phyloP scores from a whole-genome alignment of 2,329 filamentous ascomycete genomes.

The Fusarium mundagurra region DNA sequence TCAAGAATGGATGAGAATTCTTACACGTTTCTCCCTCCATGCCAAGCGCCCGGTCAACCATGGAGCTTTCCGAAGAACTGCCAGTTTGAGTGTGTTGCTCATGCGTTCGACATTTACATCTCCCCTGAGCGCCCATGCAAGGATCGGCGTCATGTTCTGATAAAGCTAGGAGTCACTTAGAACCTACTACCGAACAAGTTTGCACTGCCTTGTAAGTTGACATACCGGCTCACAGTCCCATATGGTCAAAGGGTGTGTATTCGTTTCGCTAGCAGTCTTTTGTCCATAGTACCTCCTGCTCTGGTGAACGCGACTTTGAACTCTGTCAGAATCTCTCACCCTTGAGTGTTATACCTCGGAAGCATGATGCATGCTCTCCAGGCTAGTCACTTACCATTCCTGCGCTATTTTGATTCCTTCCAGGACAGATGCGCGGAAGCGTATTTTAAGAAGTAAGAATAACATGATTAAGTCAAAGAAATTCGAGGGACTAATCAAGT shows the following conservation, averaged over 20 bases:
- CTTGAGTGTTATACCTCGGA: fast-evolving
- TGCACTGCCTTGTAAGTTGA: fast-evolving
- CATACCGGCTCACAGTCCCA: background rate
- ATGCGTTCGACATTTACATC: background rate
- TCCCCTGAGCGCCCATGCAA: background rate
- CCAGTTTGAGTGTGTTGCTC: background rate
- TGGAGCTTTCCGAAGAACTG: background rate
- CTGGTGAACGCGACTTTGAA: fast-evolving
- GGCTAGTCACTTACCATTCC: background rate
- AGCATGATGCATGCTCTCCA: background rate
- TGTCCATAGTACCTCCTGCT: background rate
- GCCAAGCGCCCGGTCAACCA: background rate
- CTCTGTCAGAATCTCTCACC: background rate
- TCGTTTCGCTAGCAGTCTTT: background rate
- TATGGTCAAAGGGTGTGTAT: background rate
- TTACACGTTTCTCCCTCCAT: background rate
- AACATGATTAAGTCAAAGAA: background rate
- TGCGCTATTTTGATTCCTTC: background rate
- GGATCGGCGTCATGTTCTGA: background rate
- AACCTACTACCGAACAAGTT: fast-evolving
- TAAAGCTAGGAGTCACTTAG: background rate
- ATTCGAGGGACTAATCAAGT: too few relatives aligned
- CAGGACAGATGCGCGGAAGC: background rate
- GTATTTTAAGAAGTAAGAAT: background rate
- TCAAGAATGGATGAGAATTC: fast-evolving